A percentile compares a stretch with the other conserved stretches of the same genome.
Conservation (phyloP, 2,329 filamentous ascomycete species). For the Diplodia corticola region DNA sequence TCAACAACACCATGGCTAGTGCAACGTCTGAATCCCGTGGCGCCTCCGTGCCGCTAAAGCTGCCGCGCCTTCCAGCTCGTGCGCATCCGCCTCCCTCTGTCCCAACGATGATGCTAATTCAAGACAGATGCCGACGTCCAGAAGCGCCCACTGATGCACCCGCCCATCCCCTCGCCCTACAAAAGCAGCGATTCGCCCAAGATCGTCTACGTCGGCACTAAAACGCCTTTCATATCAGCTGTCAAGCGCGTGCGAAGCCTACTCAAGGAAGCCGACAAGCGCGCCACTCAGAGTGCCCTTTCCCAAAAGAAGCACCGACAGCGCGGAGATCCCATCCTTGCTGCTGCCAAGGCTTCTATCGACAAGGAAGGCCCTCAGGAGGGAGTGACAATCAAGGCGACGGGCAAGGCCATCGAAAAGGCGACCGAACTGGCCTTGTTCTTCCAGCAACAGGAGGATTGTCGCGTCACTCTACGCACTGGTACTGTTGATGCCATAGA, state of each 20-base stretch:
- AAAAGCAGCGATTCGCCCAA: slow-evolving; percentile 52
- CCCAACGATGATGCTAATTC: slow-evolving; percentile 11
- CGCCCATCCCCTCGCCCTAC: slow-evolving; percentile 56
- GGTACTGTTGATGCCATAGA: slow-evolving; percentile 66
- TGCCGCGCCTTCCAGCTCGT: slow-evolving; percentile 29
- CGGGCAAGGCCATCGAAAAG: slow-evolving; percentile 66
- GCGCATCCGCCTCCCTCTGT: slow-evolving; percentile 11
- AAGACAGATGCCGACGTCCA: slow-evolving; percentile 48
- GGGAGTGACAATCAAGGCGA: slow-evolving; percentile 62
- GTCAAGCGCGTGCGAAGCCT: slow-evolving; percentile 66
- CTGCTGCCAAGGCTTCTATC: slow-evolving; percentile 41
- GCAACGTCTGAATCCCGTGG: not conserved
- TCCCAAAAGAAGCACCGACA: not conserved
- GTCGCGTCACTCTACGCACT: slow-evolving; percentile 60
- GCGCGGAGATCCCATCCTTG: slow-evolving; percentile 27
- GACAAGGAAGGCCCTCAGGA: slow-evolving; percentile 39
- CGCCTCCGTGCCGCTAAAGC: not conserved
- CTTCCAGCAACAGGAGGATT: slow-evolving; percentile 64
- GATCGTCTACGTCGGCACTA: slow-evolving; percentile 65
- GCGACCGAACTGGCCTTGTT: slow-evolving; percentile 63
- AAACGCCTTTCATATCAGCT: slow-evolving; percentile 67
- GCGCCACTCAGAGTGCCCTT: slow-evolving; percentile 29
- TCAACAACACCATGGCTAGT: not conserved
- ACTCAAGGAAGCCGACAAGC: slow-evolving; percentile 58
- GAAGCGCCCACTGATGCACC: slow-evolving; percentile 61